A percentile compares a stretch with the other conserved stretches of the same genome.
phyloP scores from a whole-genome alignment of 2,329 filamentous ascomycete species.

The Calonectria honghensis region DNA sequence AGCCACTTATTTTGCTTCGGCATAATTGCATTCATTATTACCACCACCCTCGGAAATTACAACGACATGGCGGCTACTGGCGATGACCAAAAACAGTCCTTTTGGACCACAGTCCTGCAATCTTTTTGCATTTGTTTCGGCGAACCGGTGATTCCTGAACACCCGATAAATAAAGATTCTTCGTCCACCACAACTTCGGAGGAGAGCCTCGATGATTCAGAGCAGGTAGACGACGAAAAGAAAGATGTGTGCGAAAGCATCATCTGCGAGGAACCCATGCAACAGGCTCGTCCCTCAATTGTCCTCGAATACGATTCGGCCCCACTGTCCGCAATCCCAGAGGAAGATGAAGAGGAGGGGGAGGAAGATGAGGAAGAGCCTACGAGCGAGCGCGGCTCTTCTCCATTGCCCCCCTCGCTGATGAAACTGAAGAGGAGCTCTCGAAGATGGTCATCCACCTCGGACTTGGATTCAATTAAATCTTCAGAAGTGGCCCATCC shows the following conservation, averaged over 20 bases:
- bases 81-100: neutral
- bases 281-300: neutral
- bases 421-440: constrained; percentile 7
- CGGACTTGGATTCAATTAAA: neutral
- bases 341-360: constrained; percentile 5
- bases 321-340: neutral
- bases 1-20: neutral
- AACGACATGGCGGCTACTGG: neutral
- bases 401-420: neutral
- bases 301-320: neutral
- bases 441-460: neutral
- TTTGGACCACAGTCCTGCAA: constrained; percentile 1
- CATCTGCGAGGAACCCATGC: neutral
- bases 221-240: neutral
- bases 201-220: neutral
- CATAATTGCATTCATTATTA: constrained; percentile 12
- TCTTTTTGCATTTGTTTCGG: constrained; percentile 8
- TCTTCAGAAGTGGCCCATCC: neutral
- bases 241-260: neutral
- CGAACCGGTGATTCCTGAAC: neutral
- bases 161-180: neutral
- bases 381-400: neutral
- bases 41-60: neutral
- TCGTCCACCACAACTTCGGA: constrained; percentile 2
- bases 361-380: neutral